Percentiles rank a stretch among this genome's conserved stretches.
Conservation (phyloP, 208 protist species). For the Wallacemonas collosoma region DNA sequence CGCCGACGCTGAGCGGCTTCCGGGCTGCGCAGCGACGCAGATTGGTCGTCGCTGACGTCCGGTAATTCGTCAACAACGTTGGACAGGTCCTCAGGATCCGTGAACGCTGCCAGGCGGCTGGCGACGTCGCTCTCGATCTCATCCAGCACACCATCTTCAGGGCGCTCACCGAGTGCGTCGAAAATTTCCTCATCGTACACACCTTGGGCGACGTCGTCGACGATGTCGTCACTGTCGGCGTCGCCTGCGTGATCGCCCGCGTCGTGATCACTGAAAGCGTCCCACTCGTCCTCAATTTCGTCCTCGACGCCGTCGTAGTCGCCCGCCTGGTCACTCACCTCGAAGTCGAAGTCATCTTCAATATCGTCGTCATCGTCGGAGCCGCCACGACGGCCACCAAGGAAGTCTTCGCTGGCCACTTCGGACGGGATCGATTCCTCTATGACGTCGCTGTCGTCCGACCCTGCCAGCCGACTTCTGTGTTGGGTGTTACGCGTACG, state of each 20-base stretch:
- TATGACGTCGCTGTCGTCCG: too few relatives aligned
- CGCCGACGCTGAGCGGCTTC: background rate
- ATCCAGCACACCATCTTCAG: slow-evolving; percentile 19
- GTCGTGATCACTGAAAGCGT: slow-evolving; percentile 2
- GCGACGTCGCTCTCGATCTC: slow-evolving; percentile 19
- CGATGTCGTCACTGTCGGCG: slow-evolving; percentile 7
- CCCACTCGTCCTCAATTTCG: slow-evolving; percentile 48
- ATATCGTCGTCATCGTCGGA: slow-evolving; percentile 22
- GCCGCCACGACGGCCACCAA: background rate
- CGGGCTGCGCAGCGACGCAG: too few relatives aligned
- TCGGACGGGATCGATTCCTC: slow-evolving; percentile 5
- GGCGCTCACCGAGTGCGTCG: slow-evolving; percentile 12
- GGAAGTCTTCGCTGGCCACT: slow-evolving; percentile 1
- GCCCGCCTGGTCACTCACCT: background rate
- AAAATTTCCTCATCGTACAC: slow-evolving; percentile 21
- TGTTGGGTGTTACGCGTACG: too few relatives aligned
- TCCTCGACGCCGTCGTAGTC: slow-evolving; percentile 31
- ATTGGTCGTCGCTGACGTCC: background rate
- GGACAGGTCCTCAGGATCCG: slow-evolving; percentile 15
- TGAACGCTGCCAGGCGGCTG: slow-evolving; percentile 20
- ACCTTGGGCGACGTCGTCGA: slow-evolving; percentile 17
- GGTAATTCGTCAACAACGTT: slow-evolving; percentile 22
- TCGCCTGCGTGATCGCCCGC: background rate
- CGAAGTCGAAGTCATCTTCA: slow-evolving; percentile 4
- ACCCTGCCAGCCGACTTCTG: too few relatives aligned